These are phyloP conservation scores for Raffaelea arxii DNA, from an alignment of 2,329 filamentous ascomycete species.

Conservation along the genomic window DNA sequence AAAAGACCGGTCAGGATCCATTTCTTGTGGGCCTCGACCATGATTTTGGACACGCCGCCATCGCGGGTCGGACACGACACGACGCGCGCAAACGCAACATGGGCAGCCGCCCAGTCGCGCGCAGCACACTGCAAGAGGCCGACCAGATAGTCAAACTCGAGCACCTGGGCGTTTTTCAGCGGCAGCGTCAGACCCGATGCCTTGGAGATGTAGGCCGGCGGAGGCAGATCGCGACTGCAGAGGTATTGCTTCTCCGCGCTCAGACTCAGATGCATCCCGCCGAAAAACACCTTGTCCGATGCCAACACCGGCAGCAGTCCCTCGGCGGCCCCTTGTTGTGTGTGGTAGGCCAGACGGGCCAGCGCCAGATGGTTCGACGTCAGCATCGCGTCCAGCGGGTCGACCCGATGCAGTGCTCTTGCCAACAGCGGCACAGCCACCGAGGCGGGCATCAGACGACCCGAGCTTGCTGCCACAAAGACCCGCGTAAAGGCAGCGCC, in stretches of 20 bases:
- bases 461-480: slow-evolving; percentile 28
- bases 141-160: slow-evolving; percentile 61
- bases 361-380: slow-evolving; percentile 15
- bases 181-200: slow-evolving; percentile 46
- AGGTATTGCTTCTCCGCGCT: slow-evolving; percentile 17
- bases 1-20: slow-evolving; percentile 75
- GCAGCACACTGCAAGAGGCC: slow-evolving; percentile 55
- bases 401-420: slow-evolving; percentile 52
- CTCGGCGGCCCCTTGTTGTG: slow-evolving; percentile 38
- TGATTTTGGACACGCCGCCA: slow-evolving; percentile 59
- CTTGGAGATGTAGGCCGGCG: slow-evolving; percentile 48
- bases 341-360: slow-evolving; percentile 38
- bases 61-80: slow-evolving; percentile 59
- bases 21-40: slow-evolving; percentile 86
- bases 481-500: slow-evolving; percentile 32
- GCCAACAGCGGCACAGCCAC: slow-evolving; percentile 36
- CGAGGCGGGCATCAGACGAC: slow-evolving; percentile 30
- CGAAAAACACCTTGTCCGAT: slow-evolving; percentile 56
- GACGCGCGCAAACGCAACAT: slow-evolving; percentile 51
- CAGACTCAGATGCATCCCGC: slow-evolving; percentile 31
- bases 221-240: slow-evolving; percentile 35
- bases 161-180: slow-evolving; percentile 41
- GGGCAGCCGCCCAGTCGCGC: slow-evolving; percentile 53
- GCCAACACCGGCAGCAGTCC: slow-evolving; percentile 53
- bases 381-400: slow-evolving; percentile 39